Evolutionary conservation across 768 basidiomycete species (phyloP).

Genomic region (Pisolithus microcarpus): DNA sequence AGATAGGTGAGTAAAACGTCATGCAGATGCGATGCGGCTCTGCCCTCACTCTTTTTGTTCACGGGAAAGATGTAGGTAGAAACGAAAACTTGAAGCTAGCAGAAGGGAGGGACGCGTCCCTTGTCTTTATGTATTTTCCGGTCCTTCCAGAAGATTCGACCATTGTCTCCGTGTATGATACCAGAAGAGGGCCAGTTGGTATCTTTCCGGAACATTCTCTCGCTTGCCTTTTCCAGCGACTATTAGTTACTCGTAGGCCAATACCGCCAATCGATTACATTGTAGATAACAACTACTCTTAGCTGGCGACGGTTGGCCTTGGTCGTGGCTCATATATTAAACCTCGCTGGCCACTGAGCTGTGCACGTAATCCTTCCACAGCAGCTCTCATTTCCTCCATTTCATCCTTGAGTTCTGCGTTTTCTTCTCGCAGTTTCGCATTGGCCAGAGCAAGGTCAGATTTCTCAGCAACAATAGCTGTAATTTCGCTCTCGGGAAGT

Average conservation of each 20-base stretch:
- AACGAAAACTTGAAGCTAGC: slow-evolving; percentile 6
- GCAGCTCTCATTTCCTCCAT: slow-evolving; percentile 64
- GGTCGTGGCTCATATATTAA: slow-evolving; percentile 42
- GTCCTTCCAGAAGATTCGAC: slow-evolving; percentile 43
- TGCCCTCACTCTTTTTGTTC: slow-evolving; percentile 10
- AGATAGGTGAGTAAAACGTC: slow-evolving; percentile 1
- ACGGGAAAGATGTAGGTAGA: slow-evolving; percentile 5
- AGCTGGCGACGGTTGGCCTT: slow-evolving; percentile 24
- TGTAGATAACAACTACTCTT: background rate
- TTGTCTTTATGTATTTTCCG: slow-evolving; percentile 29
- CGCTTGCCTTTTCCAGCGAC: slow-evolving; percentile 21
- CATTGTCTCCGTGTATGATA: slow-evolving; percentile 1
- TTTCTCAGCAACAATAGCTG: slow-evolving; percentile 42
- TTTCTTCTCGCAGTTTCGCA: slow-evolving; percentile 49
- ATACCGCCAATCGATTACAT: background rate
- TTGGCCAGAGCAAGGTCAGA: slow-evolving; percentile 42
- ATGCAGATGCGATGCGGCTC: slow-evolving; percentile 1
- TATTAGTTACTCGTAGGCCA: too few relatives aligned
- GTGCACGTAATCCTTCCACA: slow-evolving; percentile 58
- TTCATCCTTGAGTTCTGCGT: slow-evolving; percentile 45
- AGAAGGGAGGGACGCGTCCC: slow-evolving; percentile 12
- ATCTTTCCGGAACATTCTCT: slow-evolving; percentile 32
- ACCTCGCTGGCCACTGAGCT: slow-evolving; percentile 41
- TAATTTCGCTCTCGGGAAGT: slow-evolving; percentile 35
- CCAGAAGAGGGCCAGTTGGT: slow-evolving; percentile 11